Base-by-base conservation (phyloP, 495 filamentous ascomycete species). In the Penicillium malachiteum region DNA sequence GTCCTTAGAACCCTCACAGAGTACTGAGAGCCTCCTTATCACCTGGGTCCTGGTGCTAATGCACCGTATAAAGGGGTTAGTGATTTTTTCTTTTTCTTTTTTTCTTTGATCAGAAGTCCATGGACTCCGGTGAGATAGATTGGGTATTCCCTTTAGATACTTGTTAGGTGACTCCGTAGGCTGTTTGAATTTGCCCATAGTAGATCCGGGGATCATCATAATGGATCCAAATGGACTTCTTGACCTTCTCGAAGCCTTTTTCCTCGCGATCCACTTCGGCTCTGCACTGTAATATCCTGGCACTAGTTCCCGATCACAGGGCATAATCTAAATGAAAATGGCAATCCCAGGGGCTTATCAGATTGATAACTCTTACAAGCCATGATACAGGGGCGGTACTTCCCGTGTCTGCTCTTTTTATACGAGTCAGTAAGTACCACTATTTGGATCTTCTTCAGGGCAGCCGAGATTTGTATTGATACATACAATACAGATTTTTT, bases 291-390 rank as follows among this genome's bases (percentile, higher is more conserved):
- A 14, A 12, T 30, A 9, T 34, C 34, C 48, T 31, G 30, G 41
- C 58, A 60, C 54, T 56, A 61, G 50, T 50, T 46, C 48, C 54
- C 46, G 58, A 57, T 54, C 46, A 33, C n/a, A 57, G 56, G 45
- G 50, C 17, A 41, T 18, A 14, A 51, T 50, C 38, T 34, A 2
- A 44, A 32, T 43, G 12, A 37, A 56, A 12, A 10, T 37, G 2
- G 34, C 8, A 37, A 5, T 11, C 11, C 12, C 18, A 13, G 41
- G 17, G 18, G 57, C 64, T 67, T 67, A 67, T 67, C 65, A 58
- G 62, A 65, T 65, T 65, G 65, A 67, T 67, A 62, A 66, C 48
- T 43, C n/a, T 59, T 44, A 48, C 44, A 17, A 9, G 10, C 0
- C 14, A 3, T 21, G 34, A 54, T 49, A 50, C 46, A 18, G 16